Conservation (phyloP, 352 stramenopile species). For the Globisporangium recalcitrans region DNA sequence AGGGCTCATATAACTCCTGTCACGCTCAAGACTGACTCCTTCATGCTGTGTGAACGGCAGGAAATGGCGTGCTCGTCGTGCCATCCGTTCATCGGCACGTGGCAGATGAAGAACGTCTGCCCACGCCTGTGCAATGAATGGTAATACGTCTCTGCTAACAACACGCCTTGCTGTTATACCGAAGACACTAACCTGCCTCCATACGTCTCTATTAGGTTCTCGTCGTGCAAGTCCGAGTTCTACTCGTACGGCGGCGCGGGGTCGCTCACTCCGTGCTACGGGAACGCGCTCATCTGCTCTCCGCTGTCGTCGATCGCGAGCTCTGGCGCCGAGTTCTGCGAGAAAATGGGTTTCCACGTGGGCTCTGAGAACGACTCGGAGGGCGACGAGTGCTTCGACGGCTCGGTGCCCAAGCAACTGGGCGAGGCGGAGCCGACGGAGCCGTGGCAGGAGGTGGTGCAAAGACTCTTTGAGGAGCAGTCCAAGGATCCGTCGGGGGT, state of each 20-base stretch:
- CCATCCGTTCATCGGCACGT: conserved; percentile 74
- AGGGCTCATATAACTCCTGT: background rate
- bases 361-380: conserved; percentile 57
- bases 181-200: background rate
- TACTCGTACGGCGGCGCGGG: conserved; percentile 62
- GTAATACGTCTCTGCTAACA: conserved; percentile 17
- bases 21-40: background rate
- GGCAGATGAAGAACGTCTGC: conserved; percentile 69
- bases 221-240: conserved; percentile 66
- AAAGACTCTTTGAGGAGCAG: conserved; percentile 61
- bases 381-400: conserved; percentile 78
- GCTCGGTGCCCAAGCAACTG: conserved; percentile 55
- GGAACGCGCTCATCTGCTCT: conserved; percentile 79
- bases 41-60: conserved; percentile 16
- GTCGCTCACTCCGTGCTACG: conserved; percentile 69
- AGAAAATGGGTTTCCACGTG: conserved; percentile 78
- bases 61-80: conserved; percentile 81
- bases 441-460: conserved; percentile 44
- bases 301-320: conserved; percentile 51
- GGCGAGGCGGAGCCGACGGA: conserved; percentile 53
- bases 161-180: background rate
- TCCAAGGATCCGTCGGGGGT: conserved; percentile 58
- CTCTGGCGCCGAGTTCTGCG: conserved; percentile 59
- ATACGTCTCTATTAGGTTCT: conserved; percentile 19
- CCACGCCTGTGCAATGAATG: conserved; percentile 71